Evolutionary conservation across 495 filamentous ascomycete genomes (phyloP).

Genomic region (Penicillium steckii): DNA sequence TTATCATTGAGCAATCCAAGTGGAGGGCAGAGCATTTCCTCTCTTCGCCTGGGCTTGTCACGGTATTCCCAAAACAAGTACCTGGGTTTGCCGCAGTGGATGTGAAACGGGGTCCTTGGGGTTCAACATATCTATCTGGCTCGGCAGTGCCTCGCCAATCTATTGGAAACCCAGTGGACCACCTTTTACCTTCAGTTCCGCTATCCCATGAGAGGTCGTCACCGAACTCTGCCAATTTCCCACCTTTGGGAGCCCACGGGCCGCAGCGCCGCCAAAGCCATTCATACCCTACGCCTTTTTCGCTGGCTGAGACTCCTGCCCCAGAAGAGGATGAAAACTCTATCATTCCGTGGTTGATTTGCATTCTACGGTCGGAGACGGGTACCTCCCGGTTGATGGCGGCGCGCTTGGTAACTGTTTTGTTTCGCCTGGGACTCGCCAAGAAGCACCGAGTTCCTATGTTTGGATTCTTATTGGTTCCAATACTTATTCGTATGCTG

Average conservation of each 20-base stretch:
- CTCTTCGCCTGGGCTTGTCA: conserved; percentile 71
- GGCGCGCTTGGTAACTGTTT: conserved; percentile 71
- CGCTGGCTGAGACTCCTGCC: conserved; percentile 35
- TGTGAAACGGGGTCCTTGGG: conserved; percentile 49
- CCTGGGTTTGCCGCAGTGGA: conserved; percentile 42
- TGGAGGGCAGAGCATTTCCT: conserved; percentile 75
- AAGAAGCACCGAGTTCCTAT: conserved; percentile 59
- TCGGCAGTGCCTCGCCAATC: conserved; percentile 42
- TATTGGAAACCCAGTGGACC: conserved; percentile 55
- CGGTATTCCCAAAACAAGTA: conserved; percentile 61
- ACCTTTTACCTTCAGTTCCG: conserved; percentile 54
- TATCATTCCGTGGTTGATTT: conserved; percentile 80
- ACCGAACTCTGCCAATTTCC: conserved; percentile 47
- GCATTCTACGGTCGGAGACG: conserved; percentile 59
- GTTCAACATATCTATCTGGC: conserved; percentile 42
- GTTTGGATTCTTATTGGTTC: conserved; percentile 67
- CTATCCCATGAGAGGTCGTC: conserved; percentile 31
- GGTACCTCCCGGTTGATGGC: conserved; percentile 73
- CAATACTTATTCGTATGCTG: conserved; percentile 69
- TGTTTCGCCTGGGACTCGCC: conserved; percentile 68
- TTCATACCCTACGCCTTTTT: conserved; percentile 36
- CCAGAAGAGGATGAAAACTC: conserved; percentile 72
- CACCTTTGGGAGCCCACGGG: conserved; percentile 52
- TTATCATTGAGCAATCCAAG: conserved; percentile 77
- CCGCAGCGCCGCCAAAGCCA: conserved; percentile 44